Base-by-base conservation (phyloP, 73 alveolate species). In the Tetrahymena malaccensis region DNA sequence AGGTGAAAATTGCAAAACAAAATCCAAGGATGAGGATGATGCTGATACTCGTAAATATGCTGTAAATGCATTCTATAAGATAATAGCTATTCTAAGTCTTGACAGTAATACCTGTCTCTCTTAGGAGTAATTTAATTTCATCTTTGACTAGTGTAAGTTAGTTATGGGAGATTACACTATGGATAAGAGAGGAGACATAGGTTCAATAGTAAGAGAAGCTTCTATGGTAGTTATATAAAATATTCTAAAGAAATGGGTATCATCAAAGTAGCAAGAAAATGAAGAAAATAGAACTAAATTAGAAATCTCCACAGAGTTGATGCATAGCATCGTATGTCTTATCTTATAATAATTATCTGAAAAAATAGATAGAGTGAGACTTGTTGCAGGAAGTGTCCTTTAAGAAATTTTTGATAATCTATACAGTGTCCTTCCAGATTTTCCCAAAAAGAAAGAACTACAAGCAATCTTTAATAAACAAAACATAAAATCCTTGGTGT, bases 301-400 rank as follows among this genome's bases (percentile, higher is more conserved):
- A 43, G 31, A 34, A 5, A 84, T 94, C 19, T 34, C 93, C 43
- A 89, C 44, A 37, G 84, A 84, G 34, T 94, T 35, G 40, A 43
- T 85, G 21, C 50, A 55, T 7, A 94, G 93, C 83, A 94, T 94
- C n/a, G 34, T 94, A 21, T 94, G 96, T 33, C 93, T 85, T 10
- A 44, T 94, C 43, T 50, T 94, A 12, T 27, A 94, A 43, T 85
- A 94, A 43, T 84, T 94, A 85, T 94, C 95, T 43, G 96, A 94
- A 94, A 94, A 94, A 22, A 94, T 94, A 35, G 96, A 94, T 85
- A 94, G 96, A 94, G 96, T 94, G 1, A 94, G 96, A 85, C 93
- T 94, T 43, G 93, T 94, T 38, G 96, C 96, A 43, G 96, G 96
- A 37, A 84, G 95, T 94, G 96, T 94, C 37, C 27, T 94, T 22